Conservation (phyloP, 1,139 yeast genomes). For the Debaryomyces robertsiae region DNA sequence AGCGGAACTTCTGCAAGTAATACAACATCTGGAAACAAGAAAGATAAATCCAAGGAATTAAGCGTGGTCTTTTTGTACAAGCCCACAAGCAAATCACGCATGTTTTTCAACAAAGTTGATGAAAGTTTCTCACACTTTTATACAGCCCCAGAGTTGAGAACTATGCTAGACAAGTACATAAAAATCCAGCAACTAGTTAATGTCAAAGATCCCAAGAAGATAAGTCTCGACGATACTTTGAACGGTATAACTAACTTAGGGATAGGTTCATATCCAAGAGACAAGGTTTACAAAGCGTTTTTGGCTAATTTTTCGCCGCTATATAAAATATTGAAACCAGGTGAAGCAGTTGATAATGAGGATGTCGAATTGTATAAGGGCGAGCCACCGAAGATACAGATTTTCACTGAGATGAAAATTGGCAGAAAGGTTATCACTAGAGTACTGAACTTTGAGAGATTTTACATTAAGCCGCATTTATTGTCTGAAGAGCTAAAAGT, state of each 20-base stretch:
- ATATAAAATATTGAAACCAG: conserved; percentile 57
- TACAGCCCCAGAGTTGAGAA: conserved; percentile 55
- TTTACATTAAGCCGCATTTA: conserved; percentile 62
- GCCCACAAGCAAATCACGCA: conserved; percentile 54
- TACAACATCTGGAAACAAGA: conserved; percentile 24
- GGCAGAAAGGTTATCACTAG: conserved; percentile 83
- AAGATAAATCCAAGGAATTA: conserved; percentile 28
- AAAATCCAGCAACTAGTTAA: conserved; percentile 50
- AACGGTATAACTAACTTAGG: conserved; percentile 27
- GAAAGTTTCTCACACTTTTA: conserved; percentile 44
- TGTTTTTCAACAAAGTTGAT: conserved; percentile 51
- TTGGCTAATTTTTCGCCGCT: conserved; percentile 57
- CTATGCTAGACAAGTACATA: conserved; percentile 58
- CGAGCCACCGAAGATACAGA: conserved; percentile 62
- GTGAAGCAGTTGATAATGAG: conserved; percentile 38
- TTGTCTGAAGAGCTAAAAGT: conserved; percentile 71
- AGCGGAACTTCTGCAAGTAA: conserved; percentile 10
- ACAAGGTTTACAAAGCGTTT: conserved; percentile 53
- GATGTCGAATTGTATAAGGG: conserved; percentile 55
- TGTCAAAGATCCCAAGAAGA: conserved; percentile 46
- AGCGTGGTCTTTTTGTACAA: conserved; percentile 49
- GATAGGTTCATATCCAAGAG: conserved; percentile 43
- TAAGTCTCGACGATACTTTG: conserved; percentile 55
- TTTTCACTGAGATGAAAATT: conserved; percentile 74
- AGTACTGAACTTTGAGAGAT: conserved; percentile 68